Percentiles rank a stretch among this genome's conserved stretches.
phyloP scores from a whole-genome alignment of 2,329 filamentous ascomycete species.

The Fusarium longipes region DNA sequence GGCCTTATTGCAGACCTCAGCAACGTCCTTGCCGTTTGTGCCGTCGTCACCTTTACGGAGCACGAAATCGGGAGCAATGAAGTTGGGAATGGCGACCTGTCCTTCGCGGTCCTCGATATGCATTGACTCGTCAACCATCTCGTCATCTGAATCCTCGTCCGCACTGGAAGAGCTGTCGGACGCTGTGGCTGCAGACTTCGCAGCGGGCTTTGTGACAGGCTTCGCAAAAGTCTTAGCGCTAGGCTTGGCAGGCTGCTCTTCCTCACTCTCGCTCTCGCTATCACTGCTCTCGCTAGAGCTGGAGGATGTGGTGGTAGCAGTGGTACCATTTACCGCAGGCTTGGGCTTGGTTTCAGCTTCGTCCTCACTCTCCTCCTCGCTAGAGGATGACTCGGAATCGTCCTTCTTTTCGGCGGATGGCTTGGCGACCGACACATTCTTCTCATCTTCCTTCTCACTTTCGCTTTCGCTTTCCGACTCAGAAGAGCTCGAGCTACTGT shows the following conservation, averaged over 20 bases:
- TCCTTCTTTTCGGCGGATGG: constrained; percentile 24
- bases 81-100: constrained; percentile 57
- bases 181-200: constrained; percentile 32
- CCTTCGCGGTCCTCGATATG: constrained; percentile 51
- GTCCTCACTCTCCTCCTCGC: constrained; percentile 46
- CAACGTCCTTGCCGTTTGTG: constrained; percentile 58
- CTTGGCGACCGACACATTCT: constrained; percentile 32
- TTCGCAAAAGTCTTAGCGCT: constrained; percentile 21
- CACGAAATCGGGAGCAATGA: constrained; percentile 64
- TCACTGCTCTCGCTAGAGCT: constrained; percentile 40
- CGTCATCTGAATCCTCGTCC: constrained; percentile 46
- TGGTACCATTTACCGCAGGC: constrained; percentile 27
- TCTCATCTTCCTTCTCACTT: constrained; percentile 44
- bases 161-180: constrained; percentile 42
- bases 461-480: constrained; percentile 48
- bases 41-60: constrained; percentile 60
- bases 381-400: constrained; percentile 43
- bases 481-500: constrained; percentile 44
- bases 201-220: constrained; percentile 22
- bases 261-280: constrained; percentile 35
- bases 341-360: constrained; percentile 39
- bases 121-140: constrained; percentile 55
- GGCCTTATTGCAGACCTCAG: constrained; percentile 67
- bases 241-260: constrained; percentile 30
- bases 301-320: constrained; percentile 28